These are phyloP conservation scores for Kwoniella mangroviensis DNA, from an alignment of 768 basidiomycete species.

Conservation along the genomic window DNA sequence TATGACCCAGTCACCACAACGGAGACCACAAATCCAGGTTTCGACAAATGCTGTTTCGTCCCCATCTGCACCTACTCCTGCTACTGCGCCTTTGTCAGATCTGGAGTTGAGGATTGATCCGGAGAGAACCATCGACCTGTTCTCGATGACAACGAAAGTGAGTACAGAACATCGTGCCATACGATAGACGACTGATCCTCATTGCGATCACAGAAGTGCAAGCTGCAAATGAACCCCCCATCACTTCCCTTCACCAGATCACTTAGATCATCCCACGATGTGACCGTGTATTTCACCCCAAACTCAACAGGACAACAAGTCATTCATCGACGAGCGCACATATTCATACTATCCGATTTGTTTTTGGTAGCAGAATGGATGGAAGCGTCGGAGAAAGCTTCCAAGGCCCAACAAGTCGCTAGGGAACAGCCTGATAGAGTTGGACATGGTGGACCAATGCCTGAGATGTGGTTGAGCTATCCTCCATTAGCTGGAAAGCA, in stretches of 20 bases:
- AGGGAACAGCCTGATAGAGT: conserved; percentile 57
- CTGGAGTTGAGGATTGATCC: conserved; percentile 80
- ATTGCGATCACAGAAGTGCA: conserved; percentile 69
- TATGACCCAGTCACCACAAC: conserved; percentile 43
- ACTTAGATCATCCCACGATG: conserved; percentile 73
- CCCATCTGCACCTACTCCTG: conserved; percentile 27
- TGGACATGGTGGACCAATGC: conserved; percentile 62
- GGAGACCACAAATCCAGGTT: conserved; percentile 32
- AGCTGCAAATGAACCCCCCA: conserved; percentile 85
- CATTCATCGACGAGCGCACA: conserved; percentile 74
- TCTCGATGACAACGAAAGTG: conserved; percentile 93
- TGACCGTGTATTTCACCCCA: conserved; percentile 76
- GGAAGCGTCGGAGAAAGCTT: conserved; percentile 66
- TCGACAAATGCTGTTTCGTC: conserved; percentile 8
- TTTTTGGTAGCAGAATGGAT: conserved; percentile 90
- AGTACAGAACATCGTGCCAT: conserved; percentile 23
- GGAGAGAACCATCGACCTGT: conserved; percentile 83
- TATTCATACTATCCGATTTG: conserved; percentile 89
- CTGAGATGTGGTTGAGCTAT: conserved; percentile 91
- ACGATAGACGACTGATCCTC: conserved; percentile 4
- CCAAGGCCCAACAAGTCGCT: conserved; percentile 50
- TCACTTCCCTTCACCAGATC: conserved; percentile 76
- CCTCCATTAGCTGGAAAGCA: conserved; percentile 96
- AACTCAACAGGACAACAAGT: conserved; percentile 72
- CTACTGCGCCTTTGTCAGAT: conserved; percentile 66